Evolutionary conservation across 345 rosid species (phyloP).

Genomic region (Raphanus raphanistrum): DNA sequence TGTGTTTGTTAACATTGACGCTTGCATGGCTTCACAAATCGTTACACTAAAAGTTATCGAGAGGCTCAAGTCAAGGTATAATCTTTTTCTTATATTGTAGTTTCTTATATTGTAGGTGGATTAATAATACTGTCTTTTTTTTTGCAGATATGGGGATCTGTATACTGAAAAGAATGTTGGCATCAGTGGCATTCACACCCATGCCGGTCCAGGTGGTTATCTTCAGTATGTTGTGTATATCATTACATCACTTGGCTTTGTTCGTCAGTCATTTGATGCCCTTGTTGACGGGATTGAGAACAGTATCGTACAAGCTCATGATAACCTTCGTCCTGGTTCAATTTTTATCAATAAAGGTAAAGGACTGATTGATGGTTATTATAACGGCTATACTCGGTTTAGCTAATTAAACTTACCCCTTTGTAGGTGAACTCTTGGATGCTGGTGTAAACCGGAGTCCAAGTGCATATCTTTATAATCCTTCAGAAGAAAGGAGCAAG

Average conservation of each 20-base stretch:
- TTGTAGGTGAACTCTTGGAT: slow-evolving; percentile 83
- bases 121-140: slow-evolving; percentile 13
- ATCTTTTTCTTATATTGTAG: not conserved
- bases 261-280: slow-evolving; percentile 89
- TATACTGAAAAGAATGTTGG: slow-evolving; percentile 88
- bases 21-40: slow-evolving; percentile 95
- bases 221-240: slow-evolving; percentile 89
- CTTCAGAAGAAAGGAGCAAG: slow-evolving; percentile 68
- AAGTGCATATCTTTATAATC: slow-evolving; percentile 93
- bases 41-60: slow-evolving; percentile 85
- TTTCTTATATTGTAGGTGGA: not conserved
- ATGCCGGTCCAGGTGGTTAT: slow-evolving; percentile 98
- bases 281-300: slow-evolving; percentile 95
- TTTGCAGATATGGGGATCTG: slow-evolving; percentile 77
- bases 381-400: not conserved
- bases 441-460: slow-evolving; percentile 98
- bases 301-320: slow-evolving; percentile 84
- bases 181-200: slow-evolving; percentile 94
- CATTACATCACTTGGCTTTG: slow-evolving; percentile 92
- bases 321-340: slow-evolving; percentile 85
- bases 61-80: slow-evolving; percentile 81
- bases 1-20: slow-evolving; percentile 87
- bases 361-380: not conserved
- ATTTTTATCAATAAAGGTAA: slow-evolving; percentile 73
- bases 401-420: slow-evolving; percentile 23